These are phyloP conservation scores for Yamadazyma olivae DNA, from an alignment of 805 yeast species.

Conservation along the genomic window DNA sequence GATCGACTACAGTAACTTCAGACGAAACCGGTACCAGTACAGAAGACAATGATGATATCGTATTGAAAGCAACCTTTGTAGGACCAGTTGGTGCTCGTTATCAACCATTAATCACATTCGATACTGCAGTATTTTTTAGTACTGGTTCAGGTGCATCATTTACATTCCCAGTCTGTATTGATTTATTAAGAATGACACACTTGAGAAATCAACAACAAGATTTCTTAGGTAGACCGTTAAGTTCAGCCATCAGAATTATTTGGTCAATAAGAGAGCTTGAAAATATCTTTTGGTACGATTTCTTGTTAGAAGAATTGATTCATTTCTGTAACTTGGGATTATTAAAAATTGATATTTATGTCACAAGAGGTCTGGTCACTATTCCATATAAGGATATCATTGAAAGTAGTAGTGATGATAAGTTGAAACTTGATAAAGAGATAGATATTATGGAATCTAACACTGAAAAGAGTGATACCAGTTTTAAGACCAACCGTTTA, in stretches of 20 bases:
- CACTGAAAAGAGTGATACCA: neutral
- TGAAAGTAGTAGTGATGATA: too few species aligned
- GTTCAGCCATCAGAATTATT: constrained; percentile 24
- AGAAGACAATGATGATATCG: constrained; percentile 8
- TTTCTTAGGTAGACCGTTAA: constrained; percentile 28
- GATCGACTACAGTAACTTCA: neutral
- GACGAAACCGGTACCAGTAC: constrained; percentile 1
- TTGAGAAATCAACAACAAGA: constrained; percentile 25
- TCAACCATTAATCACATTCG: constrained; percentile 42
- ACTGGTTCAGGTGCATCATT: constrained; percentile 50
- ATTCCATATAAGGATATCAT: too few species aligned
- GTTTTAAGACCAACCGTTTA: neutral
- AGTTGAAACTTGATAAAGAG: neutral
- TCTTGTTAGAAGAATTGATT: constrained; percentile 26
- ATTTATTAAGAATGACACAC: constrained; percentile 28
- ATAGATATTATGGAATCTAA: neutral
- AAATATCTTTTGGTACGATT: constrained; percentile 36
- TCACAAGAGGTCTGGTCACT: constrained; percentile 21
- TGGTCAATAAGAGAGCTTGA: constrained; percentile 27
- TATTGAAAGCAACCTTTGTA: constrained; percentile 33
- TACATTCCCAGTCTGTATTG: constrained; percentile 43
- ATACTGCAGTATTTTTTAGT: constrained; percentile 33
- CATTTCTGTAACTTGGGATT: constrained; percentile 20
- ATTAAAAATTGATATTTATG: constrained; percentile 23
- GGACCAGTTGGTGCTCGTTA: constrained; percentile 48